Percentiles rank a stretch among this genome's conserved stretches.
phyloP scores from a whole-genome alignment of 495 filamentous ascomycete species.

The Aspergillus homomorphus region DNA sequence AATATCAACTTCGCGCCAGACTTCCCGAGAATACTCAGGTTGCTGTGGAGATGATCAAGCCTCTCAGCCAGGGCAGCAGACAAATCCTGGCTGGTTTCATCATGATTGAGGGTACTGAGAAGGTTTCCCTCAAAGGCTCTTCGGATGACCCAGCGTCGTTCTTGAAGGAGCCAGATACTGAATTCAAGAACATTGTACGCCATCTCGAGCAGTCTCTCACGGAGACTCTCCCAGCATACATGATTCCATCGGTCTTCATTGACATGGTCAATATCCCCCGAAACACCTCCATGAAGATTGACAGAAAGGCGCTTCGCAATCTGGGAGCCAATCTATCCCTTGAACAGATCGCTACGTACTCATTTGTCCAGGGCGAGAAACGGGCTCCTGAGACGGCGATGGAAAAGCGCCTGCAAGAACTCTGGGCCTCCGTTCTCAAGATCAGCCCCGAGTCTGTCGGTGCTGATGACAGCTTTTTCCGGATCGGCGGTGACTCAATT shows the following conservation, averaged over 20 bases:
- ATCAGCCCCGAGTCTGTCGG: slow-evolving; percentile 25
- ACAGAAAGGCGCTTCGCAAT: slow-evolving; percentile 18
- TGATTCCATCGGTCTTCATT: slow-evolving; percentile 39
- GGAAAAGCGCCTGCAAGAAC: slow-evolving; percentile 14
- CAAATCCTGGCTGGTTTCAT: too few relatives aligned
- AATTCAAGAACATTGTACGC: neutral
- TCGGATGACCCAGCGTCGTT: neutral
- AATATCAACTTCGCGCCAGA: slow-evolving; percentile 33
- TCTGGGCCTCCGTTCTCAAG: slow-evolving; percentile 18
- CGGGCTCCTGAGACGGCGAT: slow-evolving; percentile 1
- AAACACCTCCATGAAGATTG: slow-evolving; percentile 34
- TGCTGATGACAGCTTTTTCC: slow-evolving; percentile 48
- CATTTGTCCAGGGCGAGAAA: neutral
- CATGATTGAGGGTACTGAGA: too few relatives aligned
- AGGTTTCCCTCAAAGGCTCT: too few relatives aligned
- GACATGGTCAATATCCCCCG: slow-evolving; percentile 35
- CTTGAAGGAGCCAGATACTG: neutral
- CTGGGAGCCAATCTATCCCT: neutral
- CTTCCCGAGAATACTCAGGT: neutral
- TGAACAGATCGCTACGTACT: neutral
- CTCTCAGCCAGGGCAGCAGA: neutral
- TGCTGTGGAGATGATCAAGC: slow-evolving; percentile 29
- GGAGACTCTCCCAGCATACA: slow-evolving; percentile 29
- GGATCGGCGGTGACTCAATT: slow-evolving; percentile 56
- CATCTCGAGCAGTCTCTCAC: neutral